Evolutionary conservation across 306 rosid species (phyloP), one percentile per base, ranked within the genome.

Genomic region (Cyclanthera cordifolia): DNA sequence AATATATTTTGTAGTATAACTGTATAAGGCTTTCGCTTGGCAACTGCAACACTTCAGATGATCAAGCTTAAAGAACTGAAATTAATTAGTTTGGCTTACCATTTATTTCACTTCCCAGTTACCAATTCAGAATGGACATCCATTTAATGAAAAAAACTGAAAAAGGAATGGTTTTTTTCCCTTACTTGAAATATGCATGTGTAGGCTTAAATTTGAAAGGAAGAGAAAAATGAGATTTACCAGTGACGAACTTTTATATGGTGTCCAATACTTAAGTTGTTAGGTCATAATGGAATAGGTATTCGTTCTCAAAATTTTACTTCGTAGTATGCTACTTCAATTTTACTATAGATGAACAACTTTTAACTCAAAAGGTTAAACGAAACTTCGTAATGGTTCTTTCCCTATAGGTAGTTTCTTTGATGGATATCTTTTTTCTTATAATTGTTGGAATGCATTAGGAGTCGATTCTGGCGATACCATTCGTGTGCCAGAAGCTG

Each of bases 381-480:
- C 47, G 53, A 43, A 45, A 14, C 32, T 23, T 23, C 6, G 10
- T 25, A 43, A 6, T 65, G 37, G 7, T 65, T 23, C 3, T 41
- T 64, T 45, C 14, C 48, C 47, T 24, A 3, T 21, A 20, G 53
- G 15, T 41, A 11, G 41, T 13, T 43, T 15, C 14, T 41, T 52
- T 69, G 24, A 45, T n/a, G 8, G 7, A 37, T 37, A 6, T 3
- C 4, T n/a, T 50, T 23, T 23, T 58, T 25, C 47, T 21, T 55
- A 50, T 55, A 24, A 23, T 37, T 58, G 15, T 53, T 67, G 45
- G 37, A 78, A 64, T 82, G 82, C 66, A 43, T 32, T 70, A 93
- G 99, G 99, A 27, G 91, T 93, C 75, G 96, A 87, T 72, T 78
- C 87, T 13, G 99, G 96, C 65, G 99, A 93, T 79, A 86, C 95